These are phyloP conservation scores for Daucus carota DNA, from an alignment of 129 eudicot genomes.

Conservation along the genomic window DNA sequence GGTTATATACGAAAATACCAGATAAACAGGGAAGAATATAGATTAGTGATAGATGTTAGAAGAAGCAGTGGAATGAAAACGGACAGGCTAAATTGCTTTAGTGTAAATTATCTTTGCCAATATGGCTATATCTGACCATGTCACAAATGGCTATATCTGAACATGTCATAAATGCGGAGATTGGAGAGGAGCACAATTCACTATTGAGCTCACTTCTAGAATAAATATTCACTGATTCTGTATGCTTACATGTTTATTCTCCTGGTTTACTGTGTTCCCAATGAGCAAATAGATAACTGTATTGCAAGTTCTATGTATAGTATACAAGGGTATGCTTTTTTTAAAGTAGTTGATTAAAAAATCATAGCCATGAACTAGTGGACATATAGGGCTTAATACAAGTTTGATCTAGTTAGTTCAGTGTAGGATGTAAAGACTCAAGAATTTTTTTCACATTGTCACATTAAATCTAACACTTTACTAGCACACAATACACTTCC, in stretches of 20 bases:
- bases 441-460: too few relatives aligned
- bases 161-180: background rate
- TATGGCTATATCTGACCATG: background rate
- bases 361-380: too few relatives aligned
- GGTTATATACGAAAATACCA: background rate
- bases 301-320: background rate
- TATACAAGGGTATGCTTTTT: background rate
- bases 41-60: background rate
- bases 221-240: too few relatives aligned
- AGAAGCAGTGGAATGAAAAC: background rate
- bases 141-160: background rate
- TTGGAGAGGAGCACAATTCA: background rate
- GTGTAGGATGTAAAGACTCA: too few relatives aligned
- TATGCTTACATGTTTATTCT: too few relatives aligned
- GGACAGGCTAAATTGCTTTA: background rate
- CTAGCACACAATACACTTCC: too few relatives aligned
- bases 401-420: too few relatives aligned
- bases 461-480: too few relatives aligned
- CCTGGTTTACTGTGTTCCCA: too few relatives aligned
- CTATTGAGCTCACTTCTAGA: background rate
- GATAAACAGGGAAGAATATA: background rate
- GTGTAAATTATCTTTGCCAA: background rate
- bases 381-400: too few relatives aligned
- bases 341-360: too few relatives aligned
- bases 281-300: background rate